Percentiles rank a stretch among this genome's conserved stretches.
These are phyloP conservation scores for Plectosphaerella plurivora DNA, from an alignment of 2,329 filamentous ascomycete genomes.

Conservation along the genomic window DNA sequence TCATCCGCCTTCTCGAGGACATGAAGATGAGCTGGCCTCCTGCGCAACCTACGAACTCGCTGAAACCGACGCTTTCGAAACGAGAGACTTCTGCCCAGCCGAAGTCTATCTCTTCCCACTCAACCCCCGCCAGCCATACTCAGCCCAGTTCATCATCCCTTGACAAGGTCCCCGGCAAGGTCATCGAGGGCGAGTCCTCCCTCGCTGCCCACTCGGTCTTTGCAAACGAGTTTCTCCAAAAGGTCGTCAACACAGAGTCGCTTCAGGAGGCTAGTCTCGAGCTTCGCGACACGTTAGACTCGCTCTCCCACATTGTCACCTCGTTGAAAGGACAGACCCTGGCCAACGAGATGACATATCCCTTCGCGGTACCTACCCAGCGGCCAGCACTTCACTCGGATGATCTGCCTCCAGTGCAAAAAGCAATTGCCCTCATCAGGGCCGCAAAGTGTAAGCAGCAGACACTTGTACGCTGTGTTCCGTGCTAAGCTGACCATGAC, in stretches of 20 bases:
- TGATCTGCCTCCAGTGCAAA: constrained; percentile 12
- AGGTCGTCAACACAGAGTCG: constrained; percentile 25
- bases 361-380: constrained; percentile 9
- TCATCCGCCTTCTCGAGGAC: constrained; percentile 26
- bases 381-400: constrained; percentile 3
- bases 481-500: neutral
- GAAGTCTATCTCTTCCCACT: neutral
- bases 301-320: constrained; percentile 24
- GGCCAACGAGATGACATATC: constrained; percentile 18
- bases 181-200: constrained; percentile 39
- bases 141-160: constrained; percentile 1
- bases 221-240: constrained; percentile 38
- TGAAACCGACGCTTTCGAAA: neutral
- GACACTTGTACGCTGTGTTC: neutral
- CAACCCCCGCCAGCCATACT: neutral
- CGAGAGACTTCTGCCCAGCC: neutral
- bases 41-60: neutral
- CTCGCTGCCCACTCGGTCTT: constrained; percentile 41
- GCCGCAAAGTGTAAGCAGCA: constrained; percentile 5
- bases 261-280: constrained; percentile 21
- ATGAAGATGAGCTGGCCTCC: constrained; percentile 20
- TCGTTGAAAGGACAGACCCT: constrained; percentile 19
- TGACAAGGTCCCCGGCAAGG: constrained; percentile 18
- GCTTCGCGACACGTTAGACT: constrained; percentile 27
- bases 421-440: constrained; percentile 9